Evolutionary conservation across 345 rosid species (phyloP).

Genomic region (Psidium friedrichsthalianum): DNA sequence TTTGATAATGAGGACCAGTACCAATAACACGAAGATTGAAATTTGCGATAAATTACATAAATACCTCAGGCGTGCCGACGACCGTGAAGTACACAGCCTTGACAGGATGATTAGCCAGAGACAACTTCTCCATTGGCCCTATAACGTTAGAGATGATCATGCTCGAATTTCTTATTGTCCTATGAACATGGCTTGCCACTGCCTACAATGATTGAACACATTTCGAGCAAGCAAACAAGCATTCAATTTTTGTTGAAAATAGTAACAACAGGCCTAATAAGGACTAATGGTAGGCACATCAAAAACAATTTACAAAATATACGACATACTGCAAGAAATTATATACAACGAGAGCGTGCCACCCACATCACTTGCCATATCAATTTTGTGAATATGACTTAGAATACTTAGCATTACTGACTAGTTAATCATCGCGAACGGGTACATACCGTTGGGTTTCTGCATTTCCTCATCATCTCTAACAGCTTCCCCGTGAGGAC

Average conservation of each 20-base stretch:
- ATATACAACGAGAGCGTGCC: neutral
- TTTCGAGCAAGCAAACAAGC: conserved; percentile 1
- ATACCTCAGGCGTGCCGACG: conserved; percentile 30
- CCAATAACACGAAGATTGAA: neutral
- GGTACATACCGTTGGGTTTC: conserved; percentile 18
- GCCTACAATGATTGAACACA: neutral
- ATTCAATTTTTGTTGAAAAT: neutral
- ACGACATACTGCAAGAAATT: neutral
- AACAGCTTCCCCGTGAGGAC: conserved; percentile 11
- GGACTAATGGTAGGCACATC: neutral
- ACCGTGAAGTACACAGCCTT: conserved; percentile 29
- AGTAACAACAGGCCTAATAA: neutral
- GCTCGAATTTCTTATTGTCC: conserved; percentile 31
- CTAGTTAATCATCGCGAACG: neutral
- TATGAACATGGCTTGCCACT: conserved; percentile 15
- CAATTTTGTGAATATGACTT: neutral
- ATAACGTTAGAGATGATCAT: conserved; percentile 28
- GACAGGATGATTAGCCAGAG: conserved; percentile 30
- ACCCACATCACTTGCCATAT: neutral
- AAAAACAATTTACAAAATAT: neutral
- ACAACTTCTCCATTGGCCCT: conserved; percentile 34
- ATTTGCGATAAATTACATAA: neutral
- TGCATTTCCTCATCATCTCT: conserved; percentile 10
- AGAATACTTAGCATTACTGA: neutral
- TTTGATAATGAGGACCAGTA: neutral